Evolutionary conservation across 139 green algal species (phyloP), one percentile per base, ranked within the genome.

Genomic region (Auxenochlorella pyrenoidosa): DNA sequence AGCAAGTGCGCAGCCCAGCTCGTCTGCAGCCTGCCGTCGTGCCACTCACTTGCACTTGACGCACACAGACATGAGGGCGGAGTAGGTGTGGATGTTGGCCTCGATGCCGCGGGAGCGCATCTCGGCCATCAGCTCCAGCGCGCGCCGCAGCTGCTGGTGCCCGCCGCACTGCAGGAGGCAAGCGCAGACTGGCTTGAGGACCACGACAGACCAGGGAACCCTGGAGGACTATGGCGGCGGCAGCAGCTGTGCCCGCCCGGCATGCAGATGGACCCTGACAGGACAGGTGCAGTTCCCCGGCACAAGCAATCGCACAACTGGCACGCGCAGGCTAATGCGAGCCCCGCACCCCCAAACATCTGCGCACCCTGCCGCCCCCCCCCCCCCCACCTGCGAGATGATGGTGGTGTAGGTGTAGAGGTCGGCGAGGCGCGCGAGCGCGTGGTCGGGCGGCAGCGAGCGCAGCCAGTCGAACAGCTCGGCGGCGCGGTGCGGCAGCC

Each of bases 391-490:
- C 82, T 86, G 84, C 19, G 40, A 70, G 75, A 88, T 88, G 75
- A 88, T 83, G 41, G 84, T 88, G 75, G 95, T 98, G 88, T 96
- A 98, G 34, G 94, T 95, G 90, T 94, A 98, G 0, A 98, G 93
- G 60, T 98, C 95, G 44, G 92, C 93, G 44, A 97, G 90, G 15
- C 72, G 58, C 12, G 81, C 30, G 21, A 97, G 86, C 18, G 86
- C 86, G 86, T 94, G 87, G 41, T 83, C 87, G 63, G 84, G 73
- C 24, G 93, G 89, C 71, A 94, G 83, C 0, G 79, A 80, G 36
- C 95, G 91, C 40, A 98, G 87, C 86, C 82, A 92, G 75, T 97
- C 94, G 78, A 98, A 98, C 3, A 98, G 91, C 90, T 98, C 92
- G n/a, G 93, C 85, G 0, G 94, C 92, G 16, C 94, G 89, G 4